Evolutionary conservation across 2,329 filamentous ascomycete genomes (phyloP).

Genomic region (Xylaria hypoxylon): DNA sequence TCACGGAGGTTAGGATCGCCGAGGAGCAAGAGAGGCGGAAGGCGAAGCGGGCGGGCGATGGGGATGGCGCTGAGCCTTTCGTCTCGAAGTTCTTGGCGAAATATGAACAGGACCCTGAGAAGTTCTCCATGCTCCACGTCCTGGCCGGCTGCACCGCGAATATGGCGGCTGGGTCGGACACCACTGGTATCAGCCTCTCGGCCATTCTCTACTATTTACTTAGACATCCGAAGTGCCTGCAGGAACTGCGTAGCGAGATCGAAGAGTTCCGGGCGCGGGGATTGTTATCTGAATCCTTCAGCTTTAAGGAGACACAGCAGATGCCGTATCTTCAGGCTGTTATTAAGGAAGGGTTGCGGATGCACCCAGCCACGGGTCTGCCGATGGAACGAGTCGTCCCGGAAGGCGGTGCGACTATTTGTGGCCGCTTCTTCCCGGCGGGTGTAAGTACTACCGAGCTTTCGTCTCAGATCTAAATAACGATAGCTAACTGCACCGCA

Average conservation of each 20-base stretch:
- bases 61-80: slow-evolving; percentile 42
- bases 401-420: slow-evolving; percentile 50
- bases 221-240: slow-evolving; percentile 45
- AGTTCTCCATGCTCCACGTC: slow-evolving; percentile 50
- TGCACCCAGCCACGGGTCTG: slow-evolving; percentile 59
- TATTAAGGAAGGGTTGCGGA: slow-evolving; percentile 60
- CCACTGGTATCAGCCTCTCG: slow-evolving; percentile 51
- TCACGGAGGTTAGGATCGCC: slow-evolving; percentile 39
- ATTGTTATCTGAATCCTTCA: slow-evolving; percentile 33
- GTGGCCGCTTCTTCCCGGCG: slow-evolving; percentile 43
- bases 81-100: slow-evolving; percentile 47
- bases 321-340: slow-evolving; percentile 62
- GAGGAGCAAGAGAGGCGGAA: slow-evolving; percentile 32
- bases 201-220: slow-evolving; percentile 49
- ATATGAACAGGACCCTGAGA: slow-evolving; percentile 46
- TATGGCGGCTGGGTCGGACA: slow-evolving; percentile 53
- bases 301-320: slow-evolving; percentile 47
- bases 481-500: not conserved
- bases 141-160: slow-evolving; percentile 43
- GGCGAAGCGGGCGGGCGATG: not conserved
- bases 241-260: slow-evolving; percentile 55
- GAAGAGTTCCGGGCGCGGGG: slow-evolving; percentile 42
- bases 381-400: slow-evolving; percentile 59
- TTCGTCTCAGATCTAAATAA: not conserved
- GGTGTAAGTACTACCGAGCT: slow-evolving; percentile 28